Evolutionary conservation across 1,284 basidiomycete genomes (phyloP).

Genomic region (Cryptococcus floricola): DNA sequence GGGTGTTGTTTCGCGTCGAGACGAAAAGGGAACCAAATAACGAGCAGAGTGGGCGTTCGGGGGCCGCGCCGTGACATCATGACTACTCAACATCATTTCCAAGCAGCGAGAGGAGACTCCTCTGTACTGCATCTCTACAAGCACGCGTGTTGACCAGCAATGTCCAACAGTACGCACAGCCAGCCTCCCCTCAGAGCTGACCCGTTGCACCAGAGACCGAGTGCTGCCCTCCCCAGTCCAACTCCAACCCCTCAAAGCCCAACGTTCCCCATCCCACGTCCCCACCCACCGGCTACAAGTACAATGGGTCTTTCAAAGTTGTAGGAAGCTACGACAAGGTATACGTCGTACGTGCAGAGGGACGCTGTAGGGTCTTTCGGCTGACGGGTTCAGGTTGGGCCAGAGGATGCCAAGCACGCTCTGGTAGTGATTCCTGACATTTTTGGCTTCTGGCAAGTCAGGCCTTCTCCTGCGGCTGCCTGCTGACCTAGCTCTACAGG

Average conservation of each 20-base stretch:
- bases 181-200: not conserved
- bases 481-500: slow-evolving; percentile 20
- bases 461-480: not conserved
- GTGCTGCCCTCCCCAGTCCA: slow-evolving; percentile 37
- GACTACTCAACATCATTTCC: too few species aligned
- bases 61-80: too few species aligned
- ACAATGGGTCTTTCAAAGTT: slow-evolving; percentile 23
- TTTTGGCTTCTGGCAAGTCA: slow-evolving; percentile 42
- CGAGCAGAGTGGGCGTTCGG: too few species aligned
- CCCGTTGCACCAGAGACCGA: slow-evolving; percentile 4
- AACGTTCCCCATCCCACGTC: slow-evolving; percentile 33
- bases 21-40: too few species aligned
- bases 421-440: slow-evolving; percentile 37
- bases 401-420: slow-evolving; percentile 34
- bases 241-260: slow-evolving; percentile 25
- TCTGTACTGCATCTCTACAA: not conserved
- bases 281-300: slow-evolving; percentile 19
- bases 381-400: slow-evolving; percentile 26
- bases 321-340: slow-evolving; percentile 34
- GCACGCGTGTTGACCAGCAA: not conserved
- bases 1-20: too few species aligned
- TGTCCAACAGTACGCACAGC: not conserved
- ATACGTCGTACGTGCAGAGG: slow-evolving; percentile 30
- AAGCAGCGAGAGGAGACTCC: too few species aligned
- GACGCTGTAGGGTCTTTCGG: not conserved